phyloP scores from a whole-genome alignment of 306 rosid species.

The Chamaecrista fasciculata region DNA sequence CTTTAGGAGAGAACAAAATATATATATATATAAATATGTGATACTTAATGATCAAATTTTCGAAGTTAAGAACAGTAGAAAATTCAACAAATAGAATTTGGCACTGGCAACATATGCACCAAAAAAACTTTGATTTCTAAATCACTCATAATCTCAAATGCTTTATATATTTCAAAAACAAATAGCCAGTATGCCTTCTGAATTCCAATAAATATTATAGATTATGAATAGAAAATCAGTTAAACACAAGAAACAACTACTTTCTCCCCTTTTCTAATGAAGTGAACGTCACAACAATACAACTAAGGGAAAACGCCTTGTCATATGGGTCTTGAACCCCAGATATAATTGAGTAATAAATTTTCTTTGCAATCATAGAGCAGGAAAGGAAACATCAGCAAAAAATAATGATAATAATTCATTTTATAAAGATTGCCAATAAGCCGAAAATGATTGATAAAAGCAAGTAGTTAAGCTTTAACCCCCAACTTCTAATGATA shows the following conservation, averaged over 20 bases:
- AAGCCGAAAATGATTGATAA: no score
- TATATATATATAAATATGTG: background rate
- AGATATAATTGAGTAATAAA: background rate
- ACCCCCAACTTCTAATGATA: no score
- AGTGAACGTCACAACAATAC: background rate
- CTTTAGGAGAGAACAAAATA: background rate
- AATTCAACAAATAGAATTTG: background rate
- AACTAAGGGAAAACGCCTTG: background rate
- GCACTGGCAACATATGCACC: constrained; percentile 1
- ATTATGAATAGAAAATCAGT: background rate
- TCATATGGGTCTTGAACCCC: background rate
- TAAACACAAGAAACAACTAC: background rate
- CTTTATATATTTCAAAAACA: background rate
- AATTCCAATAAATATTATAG: background rate
- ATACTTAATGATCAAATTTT: background rate
- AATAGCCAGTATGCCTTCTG: background rate
- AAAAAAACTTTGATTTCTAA: constrained; percentile 14
- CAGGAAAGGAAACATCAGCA: background rate
- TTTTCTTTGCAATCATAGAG: constrained; percentile 4
- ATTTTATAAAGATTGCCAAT: no score
- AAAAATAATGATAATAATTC: no score
- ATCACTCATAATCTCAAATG: constrained; percentile 15
- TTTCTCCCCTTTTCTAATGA: no score
- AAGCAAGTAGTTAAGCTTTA: no score
- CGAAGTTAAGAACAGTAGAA: constrained; percentile 7